These are phyloP conservation scores for Pharus latifolius DNA, from an alignment of 176 grass and related monocot species.

Conservation along the genomic window DNA sequence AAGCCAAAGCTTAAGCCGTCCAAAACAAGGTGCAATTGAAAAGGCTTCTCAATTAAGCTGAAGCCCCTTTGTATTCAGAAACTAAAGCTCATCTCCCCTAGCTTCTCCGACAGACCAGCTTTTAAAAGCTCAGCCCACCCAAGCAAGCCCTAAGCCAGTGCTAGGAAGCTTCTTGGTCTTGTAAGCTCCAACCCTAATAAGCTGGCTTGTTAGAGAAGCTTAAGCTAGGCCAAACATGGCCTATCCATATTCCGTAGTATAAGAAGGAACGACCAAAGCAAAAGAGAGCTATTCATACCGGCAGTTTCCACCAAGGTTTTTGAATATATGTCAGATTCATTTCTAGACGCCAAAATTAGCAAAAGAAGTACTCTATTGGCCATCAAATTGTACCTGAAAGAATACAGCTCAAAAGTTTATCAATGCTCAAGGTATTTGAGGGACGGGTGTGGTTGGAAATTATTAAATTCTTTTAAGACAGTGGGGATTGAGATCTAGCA, in stretches of 20 bases:
- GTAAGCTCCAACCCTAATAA: too few relatives aligned
- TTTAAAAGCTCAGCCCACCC: too few relatives aligned
- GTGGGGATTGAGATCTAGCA: not conserved
- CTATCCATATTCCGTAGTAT: not conserved
- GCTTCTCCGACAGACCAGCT: too few relatives aligned
- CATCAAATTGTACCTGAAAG: conserved; percentile 97
- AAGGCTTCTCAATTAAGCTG: too few relatives aligned
- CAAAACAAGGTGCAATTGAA: too few relatives aligned
- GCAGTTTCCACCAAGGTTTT: conserved; percentile 61
- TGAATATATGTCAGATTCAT: conserved; percentile 62
- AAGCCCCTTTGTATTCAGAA: too few relatives aligned
- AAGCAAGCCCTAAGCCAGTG: too few relatives aligned
- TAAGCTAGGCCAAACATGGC: too few relatives aligned
- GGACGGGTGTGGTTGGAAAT: not conserved
- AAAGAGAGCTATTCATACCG: conserved; percentile 38
- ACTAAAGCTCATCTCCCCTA: too few relatives aligned
- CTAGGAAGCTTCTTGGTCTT: too few relatives aligned
- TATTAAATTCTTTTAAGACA: not conserved
- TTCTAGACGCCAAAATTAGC: conserved; percentile 79
- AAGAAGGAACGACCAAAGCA: conserved; percentile 1
- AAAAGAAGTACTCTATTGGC: conserved; percentile 89
- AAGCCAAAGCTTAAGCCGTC: too few relatives aligned
- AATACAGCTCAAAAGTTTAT: not conserved
- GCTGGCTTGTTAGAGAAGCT: too few relatives aligned
- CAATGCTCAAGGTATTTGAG: not conserved